Base-by-base conservation (phyloP, 1,284 basidiomycete genomes). In the Cutaneotrichosporon mucoides region DNA sequence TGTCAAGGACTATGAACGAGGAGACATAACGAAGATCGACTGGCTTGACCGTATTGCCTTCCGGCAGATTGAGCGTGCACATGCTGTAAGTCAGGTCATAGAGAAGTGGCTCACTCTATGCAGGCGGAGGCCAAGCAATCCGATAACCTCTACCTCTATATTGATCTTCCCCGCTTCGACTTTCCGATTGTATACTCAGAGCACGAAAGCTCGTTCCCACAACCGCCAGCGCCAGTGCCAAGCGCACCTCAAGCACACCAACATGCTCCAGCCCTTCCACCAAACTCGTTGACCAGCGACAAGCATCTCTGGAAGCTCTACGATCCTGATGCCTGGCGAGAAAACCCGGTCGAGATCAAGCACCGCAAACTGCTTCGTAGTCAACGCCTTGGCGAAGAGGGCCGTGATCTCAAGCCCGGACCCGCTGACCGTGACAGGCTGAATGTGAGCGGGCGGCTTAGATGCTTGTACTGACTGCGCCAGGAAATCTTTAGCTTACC, bases 301-400 rank as follows among this genome's bases (percentile, higher is more conserved):
- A 78, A 84, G 15, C 84, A 86, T 66, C 78, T 94, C 0, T 98
- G 95, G 89, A 84, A 86, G n/a, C 84, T 97, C 33, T 83, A 90
- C 47, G 96, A 99, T 68, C 93, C 94, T 2, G 95, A 99, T 63
- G 68, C 72, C 83, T 92, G 68, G 84, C 5, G 85, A 87, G 59
- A 98, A 68, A 99, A 99, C 71, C 92, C 94, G 0, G 92, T 98
- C 0, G 96, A 99, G 74, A 91, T 94, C 70, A 99, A 99, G 72
- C 93, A 98, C 72, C 86, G 95, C 40, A 85, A 95, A 8, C 83
- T 99, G 1, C 89, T 98, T 57, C 88, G 96, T 59, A 94, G 92
- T 71, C 95, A 99, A 69, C 82, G 96, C 53, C 91, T 91, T 53
- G 93, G 94, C 43, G 92, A 93, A 0, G 88, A 97, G 56, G 96